Evolutionary conservation across 139 green algal species (phyloP).

Genomic region (Tetraselmis striata): DNA sequence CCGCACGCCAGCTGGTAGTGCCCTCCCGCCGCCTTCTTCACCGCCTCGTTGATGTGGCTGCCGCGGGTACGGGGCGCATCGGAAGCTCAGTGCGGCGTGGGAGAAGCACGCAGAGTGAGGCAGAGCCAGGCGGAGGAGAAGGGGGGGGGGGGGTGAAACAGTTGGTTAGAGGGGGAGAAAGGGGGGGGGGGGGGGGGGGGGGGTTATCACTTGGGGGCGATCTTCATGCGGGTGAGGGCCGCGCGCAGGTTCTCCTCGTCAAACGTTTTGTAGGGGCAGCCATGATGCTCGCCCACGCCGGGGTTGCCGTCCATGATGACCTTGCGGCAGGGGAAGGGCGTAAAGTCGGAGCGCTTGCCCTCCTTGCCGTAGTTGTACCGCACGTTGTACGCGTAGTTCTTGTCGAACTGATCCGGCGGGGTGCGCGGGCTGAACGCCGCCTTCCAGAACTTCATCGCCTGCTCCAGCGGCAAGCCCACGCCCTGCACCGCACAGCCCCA

Average conservation of each 20-base stretch:
- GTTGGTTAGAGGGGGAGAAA: not conserved
- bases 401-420: conserved; percentile 86
- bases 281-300: conserved; percentile 50
- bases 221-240: conserved; percentile 42
- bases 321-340: conserved; percentile 62
- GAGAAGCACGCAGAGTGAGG: not conserved
- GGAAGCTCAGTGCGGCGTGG: not conserved
- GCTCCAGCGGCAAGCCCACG: conserved; percentile 83
- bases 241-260: conserved; percentile 49
- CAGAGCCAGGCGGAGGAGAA: not conserved
- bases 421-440: conserved; percentile 53
- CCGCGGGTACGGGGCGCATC: not conserved
- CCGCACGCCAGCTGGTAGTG: conserved; percentile 94
- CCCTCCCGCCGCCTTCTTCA: conserved; percentile 59
- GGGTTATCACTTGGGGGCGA: conserved; percentile 12
- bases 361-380: conserved; percentile 97
- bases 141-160: not conserved
- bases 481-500: conserved; percentile 38
- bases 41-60: conserved; percentile 53
- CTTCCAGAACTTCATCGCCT: conserved; percentile 91
- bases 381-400: conserved; percentile 94
- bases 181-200: not conserved
- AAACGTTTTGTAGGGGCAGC: conserved; percentile 87
- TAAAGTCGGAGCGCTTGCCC: conserved; percentile 89
- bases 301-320: not conserved